phyloP scores from a whole-genome alignment of 345 rosid genomes.

The Cardiospermum halicacabum region DNA sequence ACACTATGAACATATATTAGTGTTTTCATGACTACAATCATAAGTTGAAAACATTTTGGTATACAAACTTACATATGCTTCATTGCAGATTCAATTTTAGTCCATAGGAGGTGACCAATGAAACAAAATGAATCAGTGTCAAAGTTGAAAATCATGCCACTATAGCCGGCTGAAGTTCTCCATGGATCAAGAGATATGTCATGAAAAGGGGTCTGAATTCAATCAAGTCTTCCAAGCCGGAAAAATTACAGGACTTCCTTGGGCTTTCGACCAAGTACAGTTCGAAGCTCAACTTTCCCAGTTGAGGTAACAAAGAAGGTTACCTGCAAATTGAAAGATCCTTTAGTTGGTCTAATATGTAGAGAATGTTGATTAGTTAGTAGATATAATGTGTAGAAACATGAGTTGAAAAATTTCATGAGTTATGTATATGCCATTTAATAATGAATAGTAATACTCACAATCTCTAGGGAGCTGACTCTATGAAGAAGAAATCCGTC shows the following conservation, averaged over 20 bases:
- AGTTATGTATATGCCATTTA: not conserved
- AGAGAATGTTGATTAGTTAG: not conserved
- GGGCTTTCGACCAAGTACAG: constrained; percentile 36
- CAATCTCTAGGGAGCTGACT: constrained; percentile 56
- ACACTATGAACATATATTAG: too few relatives aligned
- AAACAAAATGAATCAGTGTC: not conserved
- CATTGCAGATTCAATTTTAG: not conserved
- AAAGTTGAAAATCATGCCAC: not conserved
- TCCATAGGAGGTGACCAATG: not conserved
- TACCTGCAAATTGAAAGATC: constrained; percentile 34
- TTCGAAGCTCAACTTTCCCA: constrained; percentile 43
- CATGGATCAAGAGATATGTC: too few relatives aligned
- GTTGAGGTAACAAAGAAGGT: constrained; percentile 46
- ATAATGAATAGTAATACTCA: constrained; percentile 33
- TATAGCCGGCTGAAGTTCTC: too few relatives aligned
- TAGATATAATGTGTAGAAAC: not conserved
- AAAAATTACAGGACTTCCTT: constrained; percentile 38
- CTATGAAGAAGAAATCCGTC: constrained; percentile 78
- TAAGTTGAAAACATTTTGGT: too few relatives aligned
- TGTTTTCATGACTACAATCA: too few relatives aligned
- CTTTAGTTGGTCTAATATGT: not conserved
- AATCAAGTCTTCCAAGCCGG: too few relatives aligned
- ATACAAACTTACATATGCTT: too few relatives aligned
- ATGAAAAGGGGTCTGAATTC: too few relatives aligned
- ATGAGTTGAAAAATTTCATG: not conserved